phyloP scores from a whole-genome alignment of 352 stramenopile genomes.

The Phytopythium cucurbitacearum region DNA sequence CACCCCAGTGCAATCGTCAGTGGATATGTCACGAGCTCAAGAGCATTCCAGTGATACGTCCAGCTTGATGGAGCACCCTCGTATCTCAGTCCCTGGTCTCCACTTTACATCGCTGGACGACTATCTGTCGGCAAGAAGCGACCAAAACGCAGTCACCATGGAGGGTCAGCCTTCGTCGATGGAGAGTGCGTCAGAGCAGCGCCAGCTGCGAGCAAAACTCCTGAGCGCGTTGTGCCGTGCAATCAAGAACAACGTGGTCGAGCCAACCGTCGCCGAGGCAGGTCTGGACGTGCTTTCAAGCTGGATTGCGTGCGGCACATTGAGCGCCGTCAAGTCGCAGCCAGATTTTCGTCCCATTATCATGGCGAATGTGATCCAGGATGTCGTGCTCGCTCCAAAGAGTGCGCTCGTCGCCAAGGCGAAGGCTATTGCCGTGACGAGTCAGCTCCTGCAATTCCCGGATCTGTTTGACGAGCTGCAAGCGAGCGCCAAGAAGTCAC shows the following conservation, averaged over 20 bases:
- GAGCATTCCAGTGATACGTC: background rate
- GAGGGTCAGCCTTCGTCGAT: conserved; percentile 7
- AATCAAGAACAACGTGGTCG: conserved; percentile 48
- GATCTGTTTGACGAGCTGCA: conserved; percentile 41
- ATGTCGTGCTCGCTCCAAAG: conserved; percentile 44
- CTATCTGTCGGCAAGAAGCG: conserved; percentile 27
- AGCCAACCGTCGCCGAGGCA: conserved; percentile 32
- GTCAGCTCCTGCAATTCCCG: conserved; percentile 32
- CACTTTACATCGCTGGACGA: conserved; percentile 43
- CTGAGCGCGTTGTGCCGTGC: conserved; percentile 42
- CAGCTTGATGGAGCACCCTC: conserved; percentile 25
- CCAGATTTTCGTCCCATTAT: conserved; percentile 48
- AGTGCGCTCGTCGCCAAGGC: conserved; percentile 22
- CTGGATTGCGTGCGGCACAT: conserved; percentile 32
- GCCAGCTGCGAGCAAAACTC: conserved; percentile 30
- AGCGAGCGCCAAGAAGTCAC: conserved; percentile 35
- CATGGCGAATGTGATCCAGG: conserved; percentile 39
- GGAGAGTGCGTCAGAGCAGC: conserved; percentile 27
- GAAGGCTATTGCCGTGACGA: conserved; percentile 33
- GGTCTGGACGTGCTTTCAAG: conserved; percentile 35
- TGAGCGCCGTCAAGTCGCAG: conserved; percentile 6
- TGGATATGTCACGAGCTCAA: background rate
- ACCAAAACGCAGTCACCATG: background rate
- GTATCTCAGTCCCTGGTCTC: conserved; percentile 32
- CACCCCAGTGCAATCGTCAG: background rate